Evolutionary conservation across 1,284 basidiomycete genomes (phyloP).

Genomic region (Heliocybe sulcata): DNA sequence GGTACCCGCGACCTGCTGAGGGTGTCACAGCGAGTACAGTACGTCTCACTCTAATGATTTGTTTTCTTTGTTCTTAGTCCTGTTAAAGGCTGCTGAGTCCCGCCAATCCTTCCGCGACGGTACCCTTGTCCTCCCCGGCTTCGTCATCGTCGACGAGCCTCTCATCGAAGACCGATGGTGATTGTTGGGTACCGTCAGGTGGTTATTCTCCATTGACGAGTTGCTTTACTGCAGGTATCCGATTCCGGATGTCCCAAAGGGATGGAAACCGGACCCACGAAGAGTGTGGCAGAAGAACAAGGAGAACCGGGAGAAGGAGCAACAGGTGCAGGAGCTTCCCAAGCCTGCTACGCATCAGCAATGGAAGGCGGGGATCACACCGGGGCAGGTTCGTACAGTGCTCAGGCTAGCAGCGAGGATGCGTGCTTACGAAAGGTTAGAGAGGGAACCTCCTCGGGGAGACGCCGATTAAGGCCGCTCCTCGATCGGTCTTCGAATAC

Average conservation of each 20-base stretch:
- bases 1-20: not conserved
- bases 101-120: constrained; percentile 54
- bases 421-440: constrained; percentile 31
- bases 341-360: constrained; percentile 28
- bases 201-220: constrained; percentile 10
- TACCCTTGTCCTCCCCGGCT: constrained; percentile 66
- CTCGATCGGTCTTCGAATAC: constrained; percentile 87
- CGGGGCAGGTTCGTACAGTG: constrained; percentile 48
- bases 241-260: constrained; percentile 70
- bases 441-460: constrained; percentile 84
- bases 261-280: constrained; percentile 82
- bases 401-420: constrained; percentile 1
- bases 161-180: constrained; percentile 72
- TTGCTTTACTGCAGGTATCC: constrained; percentile 55
- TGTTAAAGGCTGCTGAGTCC: constrained; percentile 1
- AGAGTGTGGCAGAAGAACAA: constrained; percentile 66
- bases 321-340: constrained; percentile 11
- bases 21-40: not conserved
- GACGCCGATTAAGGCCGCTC: constrained; percentile 55
- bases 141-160: constrained; percentile 62
- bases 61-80: not conserved
- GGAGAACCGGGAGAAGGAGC: constrained; percentile 30
- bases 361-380: constrained; percentile 53
- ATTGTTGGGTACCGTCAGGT: constrained; percentile 9
- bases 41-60: not conserved